Base-by-base conservation (phyloP, 371 early-diverging fungal species). In the Cokeromyces recurvatus region DNA sequence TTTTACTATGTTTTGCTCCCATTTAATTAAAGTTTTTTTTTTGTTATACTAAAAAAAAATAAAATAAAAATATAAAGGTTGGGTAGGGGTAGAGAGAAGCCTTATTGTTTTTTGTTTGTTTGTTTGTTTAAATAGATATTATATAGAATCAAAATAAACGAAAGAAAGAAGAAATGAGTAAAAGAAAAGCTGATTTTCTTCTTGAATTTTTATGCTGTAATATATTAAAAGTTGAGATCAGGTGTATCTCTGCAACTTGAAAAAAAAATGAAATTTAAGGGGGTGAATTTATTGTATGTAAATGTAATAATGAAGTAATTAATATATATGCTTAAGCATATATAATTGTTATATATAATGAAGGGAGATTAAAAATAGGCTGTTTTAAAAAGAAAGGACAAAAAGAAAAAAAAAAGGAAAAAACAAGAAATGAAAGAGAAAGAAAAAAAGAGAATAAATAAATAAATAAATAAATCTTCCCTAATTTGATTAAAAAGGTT, bases 1-100 rank as follows among this genome's bases (percentile, higher is more conserved):
- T 43, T 48, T 58, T 58, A 41, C 59, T 58, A 32, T 48, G 53
- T 41, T 58, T 53, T 15, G 53, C 40, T 22, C 59, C 59, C 59
- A 58, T 58, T 17, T 48, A n/a, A 42, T 22, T 35, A 15, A 15
- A 5, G 34, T 15, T 35, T 34, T n/a, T n/a, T n/a, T n/a, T n/a
- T n/a, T n/a, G n/a, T 25, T n/a, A 31, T 22, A 16, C 22, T 39
- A 22, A 40, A 23, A 17, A 44, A 34, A 32, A 15, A 32, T 9
- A 23, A 34, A 45, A 23, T 27, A 27, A 29, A 7, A 17, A 24
- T 27, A 44, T 12, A 34, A 35, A 35, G 43, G 4, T 39, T 39
- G 14, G 29, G 8, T 29, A n/a, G n/a, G n/a, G n/a, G n/a, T n/a
- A n/a, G n/a, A n/a, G n/a, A n/a, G n/a, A n/a, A n/a, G n/a, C n/a